Percentiles rank a stretch among this genome's conserved stretches.
phyloP scores from a whole-genome alignment of 2,329 filamentous ascomycete genomes.

The Talaromyces sp. region DNA sequence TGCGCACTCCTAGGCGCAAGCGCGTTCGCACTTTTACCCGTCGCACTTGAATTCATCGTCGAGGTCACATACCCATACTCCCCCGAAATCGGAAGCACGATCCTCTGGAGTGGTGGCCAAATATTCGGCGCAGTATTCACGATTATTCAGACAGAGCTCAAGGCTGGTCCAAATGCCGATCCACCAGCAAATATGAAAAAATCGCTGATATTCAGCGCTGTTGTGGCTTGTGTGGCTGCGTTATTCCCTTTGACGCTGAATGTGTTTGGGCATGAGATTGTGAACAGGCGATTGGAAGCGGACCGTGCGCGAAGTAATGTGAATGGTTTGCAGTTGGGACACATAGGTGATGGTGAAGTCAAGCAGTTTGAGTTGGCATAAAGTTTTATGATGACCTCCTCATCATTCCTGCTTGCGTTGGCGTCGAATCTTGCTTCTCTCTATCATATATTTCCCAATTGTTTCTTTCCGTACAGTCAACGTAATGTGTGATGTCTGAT shows the following conservation, averaged over 20 bases:
- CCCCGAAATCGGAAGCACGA: conserved; percentile 77
- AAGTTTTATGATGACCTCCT: not conserved
- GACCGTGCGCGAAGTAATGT: conserved; percentile 19
- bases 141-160: conserved; percentile 72
- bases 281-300: conserved; percentile 39
- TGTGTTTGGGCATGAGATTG: conserved; percentile 58
- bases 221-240: conserved; percentile 62
- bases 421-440: not conserved
- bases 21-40: conserved; percentile 75
- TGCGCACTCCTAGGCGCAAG: conserved; percentile 74
- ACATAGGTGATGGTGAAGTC: not conserved
- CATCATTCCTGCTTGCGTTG: not conserved
- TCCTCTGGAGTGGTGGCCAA: conserved; percentile 85
- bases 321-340: not conserved
- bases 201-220: conserved; percentile 74
- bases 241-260: conserved; percentile 69
- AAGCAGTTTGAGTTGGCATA: not conserved
- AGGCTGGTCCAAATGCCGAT: conserved; percentile 45
- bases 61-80: conserved; percentile 84
- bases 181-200: conserved; percentile 71
- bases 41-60: conserved; percentile 80
- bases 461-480: not conserved
- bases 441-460: too few relatives aligned
- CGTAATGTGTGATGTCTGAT: not conserved
- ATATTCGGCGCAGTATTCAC: conserved; percentile 82